Base-by-base conservation (phyloP, 345 rosid genomes). In the Pistacia integerrima region DNA sequence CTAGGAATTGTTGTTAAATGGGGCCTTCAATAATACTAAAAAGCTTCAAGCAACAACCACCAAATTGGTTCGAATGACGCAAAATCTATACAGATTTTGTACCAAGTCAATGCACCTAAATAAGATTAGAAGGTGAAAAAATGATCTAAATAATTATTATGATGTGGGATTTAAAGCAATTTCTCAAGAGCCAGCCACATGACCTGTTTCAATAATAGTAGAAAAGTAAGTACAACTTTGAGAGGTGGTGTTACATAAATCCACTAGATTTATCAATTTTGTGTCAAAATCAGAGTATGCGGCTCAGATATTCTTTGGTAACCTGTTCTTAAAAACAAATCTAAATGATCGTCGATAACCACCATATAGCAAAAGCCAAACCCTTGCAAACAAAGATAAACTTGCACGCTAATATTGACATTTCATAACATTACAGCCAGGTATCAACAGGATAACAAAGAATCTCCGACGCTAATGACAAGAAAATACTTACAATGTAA, bases 181-280 rank as follows among this genome's bases (percentile, higher is more conserved):
- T 41, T 72, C 60, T 16, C 9, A 36, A 76, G 35, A 76, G 74
- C 70, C 80, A 76, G 71, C 70, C 80, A 76, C 80, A 76, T 79
- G 80, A 69, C 63, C 74, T 76, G 85, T 76, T 66, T 49, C 72
- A 63, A 28, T 22, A 64, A 79, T 79, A 73, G 68, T 64, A 55
- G 70, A 52, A 74, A 55, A 51, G 8, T 56, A 64, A 72, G 80
- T 69, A 75, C 69, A 76, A 22, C 68, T 73, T 74, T 64, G 51
- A 76, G 67, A 58, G 36, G 52, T 69, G 75, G 73, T 76, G 72
- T 76, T 72, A 72, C 78, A 67, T 64, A 60, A 59, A 73, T 61
- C 73, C 82, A 75, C 82, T 67, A 58, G 28, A 41, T 69, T 78
- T 28, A 41, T 73, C 76, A 52, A 51, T 69, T 65, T 60, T 25